Base-by-base conservation (phyloP, 768 basidiomycete genomes). In the Lentinula detonsa region DNA sequence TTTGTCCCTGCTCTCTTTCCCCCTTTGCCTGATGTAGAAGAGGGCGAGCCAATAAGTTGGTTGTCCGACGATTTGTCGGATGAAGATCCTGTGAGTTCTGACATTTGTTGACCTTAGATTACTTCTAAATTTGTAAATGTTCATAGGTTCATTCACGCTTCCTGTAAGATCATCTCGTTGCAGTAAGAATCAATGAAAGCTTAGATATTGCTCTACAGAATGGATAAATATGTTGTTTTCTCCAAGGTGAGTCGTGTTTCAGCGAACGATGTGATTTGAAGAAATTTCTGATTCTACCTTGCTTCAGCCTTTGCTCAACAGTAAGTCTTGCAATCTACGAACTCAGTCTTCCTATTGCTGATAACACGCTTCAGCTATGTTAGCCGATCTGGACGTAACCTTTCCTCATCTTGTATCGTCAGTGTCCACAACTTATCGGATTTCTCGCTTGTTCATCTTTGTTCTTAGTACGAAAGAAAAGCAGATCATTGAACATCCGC, bases 101-200 rank as follows among this genome's bases (percentile, higher is more conserved):
- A n/a, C n/a, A 10, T 40, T 52, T 42, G 18, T 7, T 16, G 4
- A 21, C 5, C 42, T 6, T 15, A 11, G 10, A 3, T 6, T n/a
- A 9, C n/a, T 10, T 15, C 39, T 18, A n/a, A 9, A 13, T 54
- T 5, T 16, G 3, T 0, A 42, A 10, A 43, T 37, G 34, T 23
- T 34, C 28, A 56, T 50, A 86, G 84, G 72, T 86, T 8, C 85
- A 87, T 64, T 75, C 81, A 1, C 75, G 86, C 28, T 75, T 87
- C n/a, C 78, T 84, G 85, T 87, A 67, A 59, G 83, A 68, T 21
- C 57, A 13, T 42, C 16, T 57, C 11, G 23, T 34, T 51, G 31
- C 55, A 8, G 13, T 31, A 28, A 15, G 11, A 35, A 11, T 52
- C 23, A 40, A 35, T 39, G 8, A 57, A 21, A 23, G 42, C 35